Conservation (phyloP, 106 monocot genomes). For the Amphibolis antarctica region DNA sequence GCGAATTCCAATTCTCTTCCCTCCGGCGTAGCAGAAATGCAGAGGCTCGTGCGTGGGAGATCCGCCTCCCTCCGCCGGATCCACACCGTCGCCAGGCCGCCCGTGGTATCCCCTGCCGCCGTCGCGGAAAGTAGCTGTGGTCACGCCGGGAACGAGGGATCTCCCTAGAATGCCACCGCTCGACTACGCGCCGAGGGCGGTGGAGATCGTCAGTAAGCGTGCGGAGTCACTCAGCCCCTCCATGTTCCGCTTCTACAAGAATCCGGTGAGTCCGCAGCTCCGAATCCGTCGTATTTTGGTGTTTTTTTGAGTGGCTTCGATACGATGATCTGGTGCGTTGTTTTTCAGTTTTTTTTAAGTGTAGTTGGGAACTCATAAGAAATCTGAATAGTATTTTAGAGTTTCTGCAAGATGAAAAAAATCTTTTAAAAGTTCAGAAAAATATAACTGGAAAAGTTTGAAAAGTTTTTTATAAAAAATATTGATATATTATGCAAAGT, state of each 20-base stretch:
- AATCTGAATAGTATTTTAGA: too few species aligned
- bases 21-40: too few species aligned
- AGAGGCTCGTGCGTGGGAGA: background rate
- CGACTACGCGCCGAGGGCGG: constrained; percentile 48
- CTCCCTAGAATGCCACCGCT: constrained; percentile 66
- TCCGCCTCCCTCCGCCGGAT: background rate
- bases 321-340: background rate
- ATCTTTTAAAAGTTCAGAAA: too few species aligned
- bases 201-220: constrained; percentile 57
- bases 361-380: too few species aligned
- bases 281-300: background rate
- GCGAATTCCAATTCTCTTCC: too few species aligned
- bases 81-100: background rate
- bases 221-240: constrained; percentile 79
- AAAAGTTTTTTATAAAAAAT: too few species aligned
- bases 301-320: background rate
- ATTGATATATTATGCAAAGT: too few species aligned
- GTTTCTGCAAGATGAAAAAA: too few species aligned
- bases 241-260: constrained; percentile 61
- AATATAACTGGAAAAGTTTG: too few species aligned
- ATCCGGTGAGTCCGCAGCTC: constrained; percentile 33
- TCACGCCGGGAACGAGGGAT: background rate
- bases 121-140: background rate
- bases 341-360: too few species aligned
- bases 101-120: background rate